Evolutionary conservation across 495 filamentous ascomycete species (phyloP), one percentile per base, ranked within the genome.

Genomic region (Penicillium argentinense): DNA sequence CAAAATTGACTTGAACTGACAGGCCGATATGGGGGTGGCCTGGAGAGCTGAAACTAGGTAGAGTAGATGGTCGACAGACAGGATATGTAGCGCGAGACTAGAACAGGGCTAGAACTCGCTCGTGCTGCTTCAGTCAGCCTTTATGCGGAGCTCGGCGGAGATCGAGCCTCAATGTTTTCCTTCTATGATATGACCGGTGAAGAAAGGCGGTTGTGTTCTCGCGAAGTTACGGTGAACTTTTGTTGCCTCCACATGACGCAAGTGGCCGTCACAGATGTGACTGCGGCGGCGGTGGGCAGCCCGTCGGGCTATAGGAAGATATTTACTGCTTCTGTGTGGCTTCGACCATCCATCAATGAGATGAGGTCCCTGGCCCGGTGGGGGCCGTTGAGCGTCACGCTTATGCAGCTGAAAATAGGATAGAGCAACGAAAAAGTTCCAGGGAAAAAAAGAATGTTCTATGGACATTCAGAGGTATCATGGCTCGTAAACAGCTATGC

Each of bases 161-260:
- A 44, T 48, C 5, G 28, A 48, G 43, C 21, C 44, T 48, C 34
- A 37, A 19, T 39, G 33, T 40, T 45, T 12, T 50, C 48, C 44
- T 25, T 47, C 34, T 7, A 6, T 2, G n/a, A 34, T 34, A 34
- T 34, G 5, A 18, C 13, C n/a, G 32, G 2, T 17, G 17, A 21
- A 7, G 21, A 30, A 36, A 21, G 33, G n/a, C 5, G 33, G 33
- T 18, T n/a, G 5, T 36, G 4, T 36, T 21, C 17, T 21, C 17
- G n/a, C 33, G 17, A 19, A 14, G 9, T 14, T 13, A 21, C 39
- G 13, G 8, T 42, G 11, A 25, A 13, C 23, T 5, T 26, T 37
- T 30, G 5, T 50, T 14, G 53, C 49, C 45, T 50, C 41, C 36
- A 49, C 36, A 45, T 57, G 54, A 57, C 49, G 54, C 49, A 53